Evolutionary conservation across 495 filamentous ascomycete genomes (phyloP), one percentile per base, ranked within the genome.

Genomic region (Aspergillus sclerotiicarbonarius): DNA sequence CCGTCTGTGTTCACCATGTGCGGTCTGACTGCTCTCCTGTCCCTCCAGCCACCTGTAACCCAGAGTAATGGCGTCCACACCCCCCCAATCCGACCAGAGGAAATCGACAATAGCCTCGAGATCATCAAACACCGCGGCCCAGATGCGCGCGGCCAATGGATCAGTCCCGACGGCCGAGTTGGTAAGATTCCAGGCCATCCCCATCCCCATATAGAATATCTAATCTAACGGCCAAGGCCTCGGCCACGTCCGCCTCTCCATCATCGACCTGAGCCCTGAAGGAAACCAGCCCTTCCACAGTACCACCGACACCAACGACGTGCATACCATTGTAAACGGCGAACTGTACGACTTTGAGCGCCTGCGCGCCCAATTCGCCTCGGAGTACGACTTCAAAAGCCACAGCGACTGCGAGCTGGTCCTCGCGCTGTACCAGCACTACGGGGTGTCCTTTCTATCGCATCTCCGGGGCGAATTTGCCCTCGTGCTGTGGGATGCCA

Each of bases 311-410:
- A 60, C 45, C 0, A 68, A 82, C 29, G n/a, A n/a, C n/a, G n/a
- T n/a, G n/a, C 77, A 82, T 64, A 80, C 77, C 7, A 73, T 84
- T 35, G 75, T 83, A 52, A 83, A 83, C 54, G 82, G 82, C 54
- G 82, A 83, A 60, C 67, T 84, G 37, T 84, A 83, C 62, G 76
- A 79, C 60, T 57, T 77, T 51, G 73, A 80, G 19, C 52, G 61
- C 12, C 63, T 80, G 13, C 75, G 75, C 2, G 53, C 46, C 0
- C 49, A 71, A 12, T 64, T 79, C 19, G 59, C 60, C 29, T 19
- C 56, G 9, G 57, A 70, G 16, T 80, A 78, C 62, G n/a, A 60
- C 0, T 83, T 82, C 62, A 59, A 67, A 21, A 65, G 75, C 7
- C 56, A 61, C 29, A 69, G 68, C 41, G 79, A 83, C 59, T 74